Conservation (phyloP, 257 asterid species). For the Catharanthus roseus region DNA sequence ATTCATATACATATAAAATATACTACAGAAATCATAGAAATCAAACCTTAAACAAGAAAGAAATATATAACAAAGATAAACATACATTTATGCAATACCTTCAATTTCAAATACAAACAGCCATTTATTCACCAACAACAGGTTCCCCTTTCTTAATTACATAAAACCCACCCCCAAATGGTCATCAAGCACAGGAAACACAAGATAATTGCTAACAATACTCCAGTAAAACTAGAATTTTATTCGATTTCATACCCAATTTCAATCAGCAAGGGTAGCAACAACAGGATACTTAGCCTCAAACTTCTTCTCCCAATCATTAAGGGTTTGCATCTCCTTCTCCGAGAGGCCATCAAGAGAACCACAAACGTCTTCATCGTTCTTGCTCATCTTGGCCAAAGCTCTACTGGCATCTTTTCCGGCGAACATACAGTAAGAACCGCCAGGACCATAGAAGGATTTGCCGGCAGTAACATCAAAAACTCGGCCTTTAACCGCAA, state of each 20-base stretch:
- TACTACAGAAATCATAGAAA: not conserved
- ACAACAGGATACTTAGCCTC: conserved; percentile 90
- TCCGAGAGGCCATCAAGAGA: conserved; percentile 75
- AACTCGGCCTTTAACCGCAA: conserved; percentile 68
- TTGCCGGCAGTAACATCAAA: conserved; percentile 78
- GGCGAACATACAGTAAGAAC: conserved; percentile 69
- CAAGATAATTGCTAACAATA: not conserved
- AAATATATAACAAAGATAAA: not conserved
- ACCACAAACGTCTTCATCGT: conserved; percentile 55
- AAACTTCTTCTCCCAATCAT: conserved; percentile 92
- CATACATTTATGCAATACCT: not conserved
- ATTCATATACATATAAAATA: not conserved
- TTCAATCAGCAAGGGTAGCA: conserved; percentile 42
- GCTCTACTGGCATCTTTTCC: conserved; percentile 99
- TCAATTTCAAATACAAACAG: not conserved
- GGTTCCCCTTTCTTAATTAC: not conserved
- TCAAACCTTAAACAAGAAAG: not conserved
- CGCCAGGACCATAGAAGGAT: conserved; percentile 93
- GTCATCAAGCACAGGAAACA: not conserved
- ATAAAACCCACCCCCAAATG: not conserved
- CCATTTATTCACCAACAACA: not conserved
- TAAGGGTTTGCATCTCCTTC: conserved; percentile 77
- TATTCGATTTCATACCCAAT: not conserved
- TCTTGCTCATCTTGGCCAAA: conserved; percentile 94
- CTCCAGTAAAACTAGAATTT: not conserved